phyloP scores from a whole-genome alignment of 306 rosid species.

The Vachellia collinsii region DNA sequence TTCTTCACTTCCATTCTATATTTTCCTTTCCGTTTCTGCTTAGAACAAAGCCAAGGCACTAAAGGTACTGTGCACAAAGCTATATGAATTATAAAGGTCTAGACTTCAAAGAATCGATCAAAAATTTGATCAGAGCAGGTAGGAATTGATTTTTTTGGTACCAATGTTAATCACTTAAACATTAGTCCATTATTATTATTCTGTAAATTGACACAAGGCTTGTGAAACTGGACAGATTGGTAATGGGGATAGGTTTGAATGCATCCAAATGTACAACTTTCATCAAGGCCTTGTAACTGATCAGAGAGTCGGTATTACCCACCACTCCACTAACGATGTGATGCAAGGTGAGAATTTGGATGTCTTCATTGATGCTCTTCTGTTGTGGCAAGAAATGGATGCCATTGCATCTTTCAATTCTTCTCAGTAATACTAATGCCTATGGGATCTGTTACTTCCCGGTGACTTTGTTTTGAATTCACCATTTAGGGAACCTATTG shows the following conservation, averaged over 20 bases:
- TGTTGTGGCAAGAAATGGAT: slow-evolving; percentile 86
- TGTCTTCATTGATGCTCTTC: slow-evolving; percentile 78
- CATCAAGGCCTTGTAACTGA: slow-evolving; percentile 96
- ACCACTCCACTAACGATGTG: slow-evolving; percentile 76
- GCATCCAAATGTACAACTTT: slow-evolving; percentile 87
- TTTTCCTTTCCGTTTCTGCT: slow-evolving; percentile 35
- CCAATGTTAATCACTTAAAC: not conserved
- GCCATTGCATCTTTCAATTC: slow-evolving; percentile 72
- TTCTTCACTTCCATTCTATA: slow-evolving; percentile 5
- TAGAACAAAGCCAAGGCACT: slow-evolving; percentile 93
- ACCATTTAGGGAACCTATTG: not conserved
- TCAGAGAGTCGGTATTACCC: slow-evolving; percentile 85
- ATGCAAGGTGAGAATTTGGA: slow-evolving; percentile 84
- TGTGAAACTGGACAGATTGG: slow-evolving; percentile 64
- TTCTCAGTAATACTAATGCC: slow-evolving; percentile 37
- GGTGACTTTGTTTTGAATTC: not conserved
- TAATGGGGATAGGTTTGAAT: slow-evolving; percentile 91
- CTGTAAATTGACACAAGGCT: slow-evolving; percentile 32
- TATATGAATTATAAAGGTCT: slow-evolving; percentile 79
- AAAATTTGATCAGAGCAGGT: slow-evolving; percentile 89
- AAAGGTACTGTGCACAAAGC: slow-evolving; percentile 82
- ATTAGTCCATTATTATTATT: slow-evolving; percentile 5
- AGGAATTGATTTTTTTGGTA: not conserved
- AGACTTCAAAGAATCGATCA: slow-evolving; percentile 70
- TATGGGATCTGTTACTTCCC: slow-evolving; percentile 14